Percentiles rank a stretch among this genome's conserved stretches.
Evolutionary conservation across 1,284 basidiomycete species (phyloP).

Genomic region (Leccinum pachyderme): DNA sequence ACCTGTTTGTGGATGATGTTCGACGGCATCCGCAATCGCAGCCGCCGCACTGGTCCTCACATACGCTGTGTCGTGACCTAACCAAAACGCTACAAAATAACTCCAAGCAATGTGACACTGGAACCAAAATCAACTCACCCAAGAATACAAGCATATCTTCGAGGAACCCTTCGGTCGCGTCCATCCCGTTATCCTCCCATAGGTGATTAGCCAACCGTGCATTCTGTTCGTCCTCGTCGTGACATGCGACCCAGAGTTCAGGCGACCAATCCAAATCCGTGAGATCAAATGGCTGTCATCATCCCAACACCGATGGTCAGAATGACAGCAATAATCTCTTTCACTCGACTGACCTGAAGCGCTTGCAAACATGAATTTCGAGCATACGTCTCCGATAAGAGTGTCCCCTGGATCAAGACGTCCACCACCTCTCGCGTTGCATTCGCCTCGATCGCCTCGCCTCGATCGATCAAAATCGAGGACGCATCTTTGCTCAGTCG

Average conservation of each 20-base stretch:
- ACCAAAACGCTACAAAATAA: neutral
- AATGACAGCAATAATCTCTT: neutral
- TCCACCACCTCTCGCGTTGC: slow-evolving; percentile 64
- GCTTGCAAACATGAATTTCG: slow-evolving; percentile 91
- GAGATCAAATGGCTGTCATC: slow-evolving; percentile 81
- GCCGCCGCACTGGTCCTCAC: slow-evolving; percentile 75
- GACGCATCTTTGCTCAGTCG: slow-evolving; percentile 86
- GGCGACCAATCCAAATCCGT: slow-evolving; percentile 94
- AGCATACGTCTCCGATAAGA: slow-evolving; percentile 88
- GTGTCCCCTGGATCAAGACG: slow-evolving; percentile 70
- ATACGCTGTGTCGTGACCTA: slow-evolving; percentile 80
- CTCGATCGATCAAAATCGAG: slow-evolving; percentile 79
- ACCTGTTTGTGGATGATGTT: slow-evolving; percentile 72
- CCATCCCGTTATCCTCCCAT: slow-evolving; percentile 97
- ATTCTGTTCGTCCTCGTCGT: slow-evolving; percentile 94
- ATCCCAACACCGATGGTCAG: slow-evolving; percentile 28
- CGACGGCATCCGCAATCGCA: slow-evolving; percentile 78
- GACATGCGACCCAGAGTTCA: slow-evolving; percentile 86
- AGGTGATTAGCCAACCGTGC: slow-evolving; percentile 77
- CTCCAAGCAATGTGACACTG: neutral
- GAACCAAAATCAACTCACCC: slow-evolving; percentile 41
- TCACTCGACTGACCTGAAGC: slow-evolving; percentile 60
- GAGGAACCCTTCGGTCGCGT: slow-evolving; percentile 78
- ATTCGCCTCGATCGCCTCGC: slow-evolving; percentile 75
- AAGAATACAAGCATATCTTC: slow-evolving; percentile 66